Evolutionary conservation across 495 filamentous ascomycete species (phyloP).

Genomic region (Aspergillus kassunensis): DNA sequence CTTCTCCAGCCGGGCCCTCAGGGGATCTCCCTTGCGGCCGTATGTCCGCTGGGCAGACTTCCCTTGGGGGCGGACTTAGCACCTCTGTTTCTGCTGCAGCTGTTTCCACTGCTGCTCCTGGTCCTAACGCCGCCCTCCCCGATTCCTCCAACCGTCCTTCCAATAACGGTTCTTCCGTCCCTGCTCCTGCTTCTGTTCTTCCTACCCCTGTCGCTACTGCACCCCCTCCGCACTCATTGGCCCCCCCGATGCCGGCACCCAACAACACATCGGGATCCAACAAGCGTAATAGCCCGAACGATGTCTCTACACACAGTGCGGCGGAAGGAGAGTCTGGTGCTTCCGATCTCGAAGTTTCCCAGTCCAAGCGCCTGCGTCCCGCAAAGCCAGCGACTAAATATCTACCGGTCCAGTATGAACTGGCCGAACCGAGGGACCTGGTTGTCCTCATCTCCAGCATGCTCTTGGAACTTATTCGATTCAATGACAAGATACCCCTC

Average conservation of each 20-base stretch:
- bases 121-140: slow-evolving; percentile 18
- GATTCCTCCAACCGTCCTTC: slow-evolving; percentile 17
- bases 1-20: slow-evolving; percentile 37
- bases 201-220: slow-evolving; percentile 18
- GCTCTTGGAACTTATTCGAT: slow-evolving; percentile 87
- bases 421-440: slow-evolving; percentile 74
- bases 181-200: slow-evolving; percentile 18
- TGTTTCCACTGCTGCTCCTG: slow-evolving; percentile 35
- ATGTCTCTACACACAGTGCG: slow-evolving; percentile 28
- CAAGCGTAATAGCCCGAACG: slow-evolving; percentile 38
- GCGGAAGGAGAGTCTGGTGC: slow-evolving; percentile 44
- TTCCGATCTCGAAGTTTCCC: slow-evolving; percentile 47
- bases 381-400: slow-evolving; percentile 59
- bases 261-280: slow-evolving; percentile 33
- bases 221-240: slow-evolving; percentile 26
- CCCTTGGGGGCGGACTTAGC: slow-evolving; percentile 28
- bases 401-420: slow-evolving; percentile 73
- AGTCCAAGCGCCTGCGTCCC: slow-evolving; percentile 50
- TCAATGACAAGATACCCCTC: slow-evolving; percentile 86
- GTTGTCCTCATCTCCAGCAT: slow-evolving; percentile 90
- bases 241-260: slow-evolving; percentile 36
- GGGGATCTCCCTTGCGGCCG: slow-evolving; percentile 34
- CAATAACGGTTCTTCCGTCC: slow-evolving; percentile 17
- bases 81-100: slow-evolving; percentile 14
- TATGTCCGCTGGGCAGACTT: slow-evolving; percentile 33